A percentile compares a stretch with the other conserved stretches of the same genome.
phyloP scores from a whole-genome alignment of 495 filamentous ascomycete species.

The Xylaria venustula region DNA sequence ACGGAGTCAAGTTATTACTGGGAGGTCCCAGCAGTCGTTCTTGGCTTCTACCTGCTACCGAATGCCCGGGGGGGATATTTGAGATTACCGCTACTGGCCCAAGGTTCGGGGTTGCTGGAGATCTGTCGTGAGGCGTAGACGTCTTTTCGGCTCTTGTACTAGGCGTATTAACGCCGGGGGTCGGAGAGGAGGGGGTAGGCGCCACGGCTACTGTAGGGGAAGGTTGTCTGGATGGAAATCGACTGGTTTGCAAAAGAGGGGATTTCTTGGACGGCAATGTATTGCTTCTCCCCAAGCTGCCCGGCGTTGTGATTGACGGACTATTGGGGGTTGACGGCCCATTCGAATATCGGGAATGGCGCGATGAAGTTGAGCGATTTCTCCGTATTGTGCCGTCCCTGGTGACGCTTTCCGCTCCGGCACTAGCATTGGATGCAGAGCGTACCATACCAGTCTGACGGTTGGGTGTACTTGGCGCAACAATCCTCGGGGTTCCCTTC shows the following conservation, averaged over 20 bases:
- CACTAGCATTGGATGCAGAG: constrained; percentile 84
- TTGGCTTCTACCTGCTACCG: constrained; percentile 43
- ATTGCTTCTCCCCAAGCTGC: constrained; percentile 82
- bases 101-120: constrained; percentile 25
- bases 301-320: constrained; percentile 52
- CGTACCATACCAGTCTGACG: constrained; percentile 58
- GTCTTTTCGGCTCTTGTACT: constrained; percentile 28
- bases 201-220: constrained; percentile 24
- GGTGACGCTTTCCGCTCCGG: constrained; percentile 78
- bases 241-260: constrained; percentile 59
- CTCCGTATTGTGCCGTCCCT: constrained; percentile 75
- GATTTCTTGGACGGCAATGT: constrained; percentile 93
- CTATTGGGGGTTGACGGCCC: constrained; percentile 69
- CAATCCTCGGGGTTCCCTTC: constrained; percentile 57
- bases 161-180: constrained; percentile 30
- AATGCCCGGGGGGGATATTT: neutral
- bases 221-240: constrained; percentile 52
- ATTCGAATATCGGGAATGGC: constrained; percentile 70
- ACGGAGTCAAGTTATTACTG: constrained; percentile 58
- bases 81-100: constrained; percentile 18
- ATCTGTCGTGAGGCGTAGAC: constrained; percentile 13
- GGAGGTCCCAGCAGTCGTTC: constrained; percentile 44
- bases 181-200: constrained; percentile 25
- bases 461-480: constrained; percentile 54
- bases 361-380: constrained; percentile 71